These are phyloP conservation scores for Leccinum fibrillosum DNA, from an alignment of 768 basidiomycete species.

Conservation along the genomic window DNA sequence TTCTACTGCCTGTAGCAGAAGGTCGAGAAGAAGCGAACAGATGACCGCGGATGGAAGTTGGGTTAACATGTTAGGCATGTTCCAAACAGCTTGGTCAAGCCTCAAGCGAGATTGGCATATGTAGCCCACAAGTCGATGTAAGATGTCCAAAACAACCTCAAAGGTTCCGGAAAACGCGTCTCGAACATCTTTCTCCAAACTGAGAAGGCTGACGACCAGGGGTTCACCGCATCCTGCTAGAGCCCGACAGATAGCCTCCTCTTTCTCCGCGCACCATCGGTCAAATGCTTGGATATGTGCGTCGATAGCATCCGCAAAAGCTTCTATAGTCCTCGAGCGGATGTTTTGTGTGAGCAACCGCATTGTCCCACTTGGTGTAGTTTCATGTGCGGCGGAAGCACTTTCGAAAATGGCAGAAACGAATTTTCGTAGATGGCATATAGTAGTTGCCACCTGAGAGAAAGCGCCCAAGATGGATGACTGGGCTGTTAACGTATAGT, in stretches of 20 bases:
- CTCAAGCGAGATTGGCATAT: slow-evolving; percentile 29
- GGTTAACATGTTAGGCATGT: slow-evolving; percentile 37
- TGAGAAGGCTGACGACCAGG: slow-evolving; percentile 60
- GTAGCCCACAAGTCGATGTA: slow-evolving; percentile 33
- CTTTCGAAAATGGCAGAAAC: slow-evolving; percentile 45
- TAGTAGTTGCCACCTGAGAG: slow-evolving; percentile 53
- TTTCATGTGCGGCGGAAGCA: slow-evolving; percentile 14
- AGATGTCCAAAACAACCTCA: slow-evolving; percentile 49
- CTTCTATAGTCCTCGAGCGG: slow-evolving; percentile 66
- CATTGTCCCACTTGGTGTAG: slow-evolving; percentile 19
- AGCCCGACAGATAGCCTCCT: slow-evolving; percentile 65
- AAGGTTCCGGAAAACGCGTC: slow-evolving; percentile 60
- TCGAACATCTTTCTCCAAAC: slow-evolving; percentile 55
- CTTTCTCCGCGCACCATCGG: slow-evolving; percentile 65
- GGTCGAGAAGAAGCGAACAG: slow-evolving; percentile 60
- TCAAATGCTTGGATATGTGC: slow-evolving; percentile 56
- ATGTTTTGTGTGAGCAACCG: slow-evolving; percentile 23
- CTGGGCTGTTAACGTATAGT: slow-evolving; percentile 66
- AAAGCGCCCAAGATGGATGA: slow-evolving; percentile 61
- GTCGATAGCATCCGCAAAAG: slow-evolving; percentile 75
- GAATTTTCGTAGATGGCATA: slow-evolving; percentile 64
- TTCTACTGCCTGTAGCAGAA: slow-evolving; percentile 54
- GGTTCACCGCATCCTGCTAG: slow-evolving; percentile 42
- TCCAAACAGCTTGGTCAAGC: slow-evolving; percentile 36
- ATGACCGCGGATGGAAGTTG: slow-evolving; percentile 48